phyloP scores from a whole-genome alignment of 169 alveolate species.

The Eimeria maxima region DNA sequence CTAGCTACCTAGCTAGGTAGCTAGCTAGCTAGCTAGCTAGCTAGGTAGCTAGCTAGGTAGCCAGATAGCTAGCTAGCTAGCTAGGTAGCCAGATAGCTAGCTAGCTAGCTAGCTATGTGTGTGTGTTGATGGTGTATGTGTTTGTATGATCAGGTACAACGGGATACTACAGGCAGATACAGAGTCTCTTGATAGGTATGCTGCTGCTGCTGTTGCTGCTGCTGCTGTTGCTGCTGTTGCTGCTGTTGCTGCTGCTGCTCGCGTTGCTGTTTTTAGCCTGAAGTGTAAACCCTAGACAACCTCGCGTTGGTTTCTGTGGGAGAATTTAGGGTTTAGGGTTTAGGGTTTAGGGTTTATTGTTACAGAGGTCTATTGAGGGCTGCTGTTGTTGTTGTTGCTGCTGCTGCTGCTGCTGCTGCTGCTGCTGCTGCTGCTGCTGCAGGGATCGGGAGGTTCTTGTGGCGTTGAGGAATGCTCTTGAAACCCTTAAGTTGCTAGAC shows the following conservation, averaged over 20 bases:
- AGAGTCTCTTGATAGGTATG: not conserved
- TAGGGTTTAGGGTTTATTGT: not conserved
- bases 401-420: not conserved
- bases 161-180: not conserved
- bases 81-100: not conserved
- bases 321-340: not conserved
- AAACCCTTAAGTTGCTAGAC: slow-evolving; percentile 31
- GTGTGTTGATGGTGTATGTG: not conserved
- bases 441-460: slow-evolving; percentile 50
- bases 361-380: not conserved
- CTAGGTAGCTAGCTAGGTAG: not conserved
- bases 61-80: slow-evolving; percentile 28
- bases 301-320: not conserved
- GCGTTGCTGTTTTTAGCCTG: not conserved
- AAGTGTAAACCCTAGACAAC: not conserved
- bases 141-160: not conserved
- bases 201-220: slow-evolving; percentile 32
- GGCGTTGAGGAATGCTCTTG: slow-evolving; percentile 36
- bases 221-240: slow-evolving; percentile 19
- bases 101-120: slow-evolving; percentile 26
- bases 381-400: not conserved
- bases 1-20: not conserved
- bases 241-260: slow-evolving; percentile 13
- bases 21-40: not conserved
- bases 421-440: slow-evolving; percentile 57